Evolutionary conservation across 495 filamentous ascomycete species (phyloP).

Genomic region (Articulospora tetracladia): DNA sequence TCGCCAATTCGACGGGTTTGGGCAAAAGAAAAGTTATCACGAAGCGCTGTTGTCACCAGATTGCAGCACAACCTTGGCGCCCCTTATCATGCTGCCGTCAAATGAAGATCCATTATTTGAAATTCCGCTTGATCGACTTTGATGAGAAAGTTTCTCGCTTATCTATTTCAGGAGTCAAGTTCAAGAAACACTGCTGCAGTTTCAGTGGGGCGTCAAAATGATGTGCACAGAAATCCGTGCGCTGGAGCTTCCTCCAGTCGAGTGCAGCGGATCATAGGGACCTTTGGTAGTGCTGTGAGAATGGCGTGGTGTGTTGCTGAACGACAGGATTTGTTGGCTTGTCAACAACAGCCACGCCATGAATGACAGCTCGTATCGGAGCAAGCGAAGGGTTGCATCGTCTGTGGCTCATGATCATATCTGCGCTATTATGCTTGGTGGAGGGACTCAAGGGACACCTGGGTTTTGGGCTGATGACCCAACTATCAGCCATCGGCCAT

Average conservation of each 20-base stretch:
- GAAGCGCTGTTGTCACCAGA: background rate
- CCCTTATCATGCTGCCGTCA: background rate
- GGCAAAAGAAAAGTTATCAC: no score
- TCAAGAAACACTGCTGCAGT: background rate
- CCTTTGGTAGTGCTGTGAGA: background rate
- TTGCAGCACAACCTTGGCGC: background rate
- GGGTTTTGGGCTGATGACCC: background rate
- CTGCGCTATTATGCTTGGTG: background rate
- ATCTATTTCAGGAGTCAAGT: slow-evolving; percentile 5
- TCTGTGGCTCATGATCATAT: background rate
- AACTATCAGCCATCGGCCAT: no score
- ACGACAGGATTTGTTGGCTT: background rate
- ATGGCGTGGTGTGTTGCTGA: background rate
- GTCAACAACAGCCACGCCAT: background rate
- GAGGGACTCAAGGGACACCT: background rate
- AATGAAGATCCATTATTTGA: background rate
- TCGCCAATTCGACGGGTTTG: background rate
- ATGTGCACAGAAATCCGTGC: background rate
- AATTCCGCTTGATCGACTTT: background rate
- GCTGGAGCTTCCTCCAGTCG: no score
- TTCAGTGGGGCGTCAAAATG: slow-evolving; percentile 8
- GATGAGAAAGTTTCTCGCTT: background rate
- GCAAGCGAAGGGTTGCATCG: background rate
- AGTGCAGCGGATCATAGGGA: background rate
- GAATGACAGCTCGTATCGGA: background rate